These are phyloP conservation scores for Exophiala lecanii-corni DNA, from an alignment of 2,329 filamentous ascomycete species.

Conservation along the genomic window DNA sequence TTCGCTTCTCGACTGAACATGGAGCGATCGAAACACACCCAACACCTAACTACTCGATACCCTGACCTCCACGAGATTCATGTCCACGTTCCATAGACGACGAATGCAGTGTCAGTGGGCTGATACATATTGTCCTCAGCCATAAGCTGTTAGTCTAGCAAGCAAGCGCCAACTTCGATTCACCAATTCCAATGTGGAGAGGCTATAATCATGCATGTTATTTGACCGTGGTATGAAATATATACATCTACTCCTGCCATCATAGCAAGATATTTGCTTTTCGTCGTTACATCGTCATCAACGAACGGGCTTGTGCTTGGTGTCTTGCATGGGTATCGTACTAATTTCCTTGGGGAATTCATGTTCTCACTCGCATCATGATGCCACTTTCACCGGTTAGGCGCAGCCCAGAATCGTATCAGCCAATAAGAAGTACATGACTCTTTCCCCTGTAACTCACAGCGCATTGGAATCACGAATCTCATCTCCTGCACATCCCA, in stretches of 20 bases:
- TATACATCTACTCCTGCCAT: no score
- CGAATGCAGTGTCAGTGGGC: not conserved
- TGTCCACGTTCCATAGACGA: not conserved
- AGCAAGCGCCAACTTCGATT: not conserved
- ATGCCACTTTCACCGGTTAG: constrained; percentile 4
- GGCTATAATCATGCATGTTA: no score
- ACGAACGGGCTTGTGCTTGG: no score
- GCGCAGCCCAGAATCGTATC: not conserved
- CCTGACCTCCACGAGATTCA: not conserved
- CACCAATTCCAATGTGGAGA: not conserved
- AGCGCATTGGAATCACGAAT: not conserved
- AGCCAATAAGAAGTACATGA: not conserved
- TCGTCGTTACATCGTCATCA: no score
- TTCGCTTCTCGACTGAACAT: no score
- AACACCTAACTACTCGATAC: not conserved
- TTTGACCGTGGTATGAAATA: no score
- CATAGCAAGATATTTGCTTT: no score
- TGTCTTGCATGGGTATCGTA: constrained; percentile 8
- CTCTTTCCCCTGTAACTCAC: not conserved
- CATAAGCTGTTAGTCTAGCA: not conserved
- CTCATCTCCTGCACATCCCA: not conserved
- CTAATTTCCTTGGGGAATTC: not conserved
- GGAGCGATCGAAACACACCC: no score
- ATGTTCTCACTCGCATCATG: not conserved
- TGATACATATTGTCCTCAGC: not conserved